Base-by-base conservation (phyloP, 306 rosid genomes). In the Acacia crassicarpa region DNA sequence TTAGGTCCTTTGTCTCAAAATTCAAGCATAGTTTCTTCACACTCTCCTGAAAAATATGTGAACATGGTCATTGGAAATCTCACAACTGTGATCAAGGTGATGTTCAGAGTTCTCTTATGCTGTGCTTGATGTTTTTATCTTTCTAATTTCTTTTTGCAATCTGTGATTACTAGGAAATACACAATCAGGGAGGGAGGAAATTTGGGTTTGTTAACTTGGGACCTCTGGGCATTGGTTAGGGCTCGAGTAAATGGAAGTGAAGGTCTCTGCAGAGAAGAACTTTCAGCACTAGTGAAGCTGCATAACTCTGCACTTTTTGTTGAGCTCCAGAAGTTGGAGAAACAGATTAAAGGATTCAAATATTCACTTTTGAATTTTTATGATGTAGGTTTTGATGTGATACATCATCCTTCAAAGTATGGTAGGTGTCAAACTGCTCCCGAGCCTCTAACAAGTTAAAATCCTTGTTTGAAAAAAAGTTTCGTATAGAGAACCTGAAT, bases 61-160 rank as follows among this genome's bases (percentile, higher is more conserved):
- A 83, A 73, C 25, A 83, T 91, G 88, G 97, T 94, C 32, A 88
- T 92, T 62, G 95, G 91, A 4, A 92, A 92, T 86, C 69, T 94
- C 67, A 90, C 94, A 76, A 65, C 67, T 23, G 84, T 72, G 19
- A 79, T 94, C 89, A 82, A 88, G 85, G 98, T 91, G 86, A 3
- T 41, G 41, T 41, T 58, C 54, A 4, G 3, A 27, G 27, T 32
- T 32, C 33, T 22, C 45, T 23, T 33, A 8, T 62, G 13, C 14
- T 1, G 2, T 19, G 0, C 40, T 46, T 3, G 19, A 3, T n/a
- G 32, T 27, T 30, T 74, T 16, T 10, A 10, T 19, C 43, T 46
- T 63, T 48, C 41, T n/a, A 49, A 51, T 15, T 25, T 20, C 19
- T 62, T 59, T 13, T 13, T 63, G 4, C 9, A 25, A 25, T 23